These are phyloP conservation scores for Warburgia ugandensis DNA, from an alignment of 164 flowering plant species.

Conservation along the genomic window DNA sequence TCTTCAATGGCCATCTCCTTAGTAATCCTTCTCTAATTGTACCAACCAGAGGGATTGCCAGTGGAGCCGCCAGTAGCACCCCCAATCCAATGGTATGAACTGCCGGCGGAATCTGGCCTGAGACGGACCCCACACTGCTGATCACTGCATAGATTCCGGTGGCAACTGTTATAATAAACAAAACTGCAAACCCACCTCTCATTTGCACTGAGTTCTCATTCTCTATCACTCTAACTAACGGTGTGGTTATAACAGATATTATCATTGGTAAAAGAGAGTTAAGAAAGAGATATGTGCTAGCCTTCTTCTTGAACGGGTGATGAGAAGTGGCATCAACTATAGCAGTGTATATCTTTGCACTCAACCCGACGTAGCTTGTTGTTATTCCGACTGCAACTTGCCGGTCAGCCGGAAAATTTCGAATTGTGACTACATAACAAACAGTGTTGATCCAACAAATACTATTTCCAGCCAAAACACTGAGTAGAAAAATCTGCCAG, in stretches of 20 bases:
- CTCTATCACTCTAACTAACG: constrained; percentile 19
- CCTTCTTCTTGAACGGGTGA: neutral
- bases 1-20: constrained; percentile 9
- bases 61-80: constrained; percentile 4
- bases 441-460: constrained; percentile 97
- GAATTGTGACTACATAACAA: constrained; percentile 42
- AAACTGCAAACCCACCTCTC: constrained; percentile 27
- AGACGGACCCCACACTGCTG: neutral
- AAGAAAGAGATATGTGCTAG: constrained; percentile 49
- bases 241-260: constrained; percentile 34
- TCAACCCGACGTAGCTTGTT: constrained; percentile 67
- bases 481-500: constrained; percentile 44
- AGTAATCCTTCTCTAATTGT: constrained; percentile 6
- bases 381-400: constrained; percentile 67
- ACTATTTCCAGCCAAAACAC: constrained; percentile 72
- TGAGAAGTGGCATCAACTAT: constrained; percentile 3
- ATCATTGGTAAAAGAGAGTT: constrained; percentile 52
- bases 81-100: constrained; percentile 7
- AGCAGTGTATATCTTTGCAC: constrained; percentile 52
- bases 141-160: constrained; percentile 14
- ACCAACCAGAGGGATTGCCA: neutral
- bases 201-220: constrained; percentile 5
- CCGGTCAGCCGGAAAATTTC: constrained; percentile 47
- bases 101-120: neutral
- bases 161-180: constrained; percentile 24